Evolutionary conservation across 1,284 basidiomycete genomes (phyloP).

Genomic region (Moesziomyces parantarcticus): DNA sequence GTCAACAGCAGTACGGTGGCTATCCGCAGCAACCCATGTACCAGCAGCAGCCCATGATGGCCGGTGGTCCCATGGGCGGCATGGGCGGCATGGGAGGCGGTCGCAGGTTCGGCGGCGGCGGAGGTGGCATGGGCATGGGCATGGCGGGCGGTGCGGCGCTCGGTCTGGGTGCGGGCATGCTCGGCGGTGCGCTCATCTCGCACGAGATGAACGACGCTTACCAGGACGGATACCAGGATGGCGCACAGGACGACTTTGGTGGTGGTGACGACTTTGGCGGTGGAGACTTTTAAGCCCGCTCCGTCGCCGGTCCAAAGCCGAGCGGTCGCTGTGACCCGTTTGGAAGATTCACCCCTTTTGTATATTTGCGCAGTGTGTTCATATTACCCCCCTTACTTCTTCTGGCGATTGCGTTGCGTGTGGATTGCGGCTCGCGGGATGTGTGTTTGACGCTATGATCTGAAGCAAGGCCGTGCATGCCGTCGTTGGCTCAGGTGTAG

Average conservation of each 20-base stretch:
- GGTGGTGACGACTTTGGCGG: constrained; percentile 41
- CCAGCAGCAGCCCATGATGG: constrained; percentile 43
- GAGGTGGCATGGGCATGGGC: constrained; percentile 53
- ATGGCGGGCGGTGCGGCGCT: constrained; percentile 51
- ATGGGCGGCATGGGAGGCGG: constrained; percentile 19
- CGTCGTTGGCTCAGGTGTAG: no score
- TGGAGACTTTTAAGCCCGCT: constrained; percentile 29
- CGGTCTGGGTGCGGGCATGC: constrained; percentile 57
- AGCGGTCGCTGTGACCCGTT: no score
- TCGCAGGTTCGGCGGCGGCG: constrained; percentile 28
- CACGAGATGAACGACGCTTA: constrained; percentile 60
- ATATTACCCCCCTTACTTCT: no score
- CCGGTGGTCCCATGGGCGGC: constrained; percentile 8
- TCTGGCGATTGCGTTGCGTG: no score
- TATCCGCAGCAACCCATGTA: constrained; percentile 50
- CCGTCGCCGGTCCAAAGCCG: no score
- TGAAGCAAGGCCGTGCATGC: no score
- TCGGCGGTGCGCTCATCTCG: constrained; percentile 55
- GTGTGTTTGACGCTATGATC: no score
- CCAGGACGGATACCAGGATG: constrained; percentile 62
- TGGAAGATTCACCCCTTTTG: background rate
- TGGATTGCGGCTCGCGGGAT: no score
- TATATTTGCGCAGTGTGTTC: background rate
- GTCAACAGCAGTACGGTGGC: constrained; percentile 25
- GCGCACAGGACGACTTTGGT: constrained; percentile 44